These are phyloP conservation scores for Saccharomyces mikatae DNA, from an alignment of 805 yeast genomes.

Conservation along the genomic window DNA sequence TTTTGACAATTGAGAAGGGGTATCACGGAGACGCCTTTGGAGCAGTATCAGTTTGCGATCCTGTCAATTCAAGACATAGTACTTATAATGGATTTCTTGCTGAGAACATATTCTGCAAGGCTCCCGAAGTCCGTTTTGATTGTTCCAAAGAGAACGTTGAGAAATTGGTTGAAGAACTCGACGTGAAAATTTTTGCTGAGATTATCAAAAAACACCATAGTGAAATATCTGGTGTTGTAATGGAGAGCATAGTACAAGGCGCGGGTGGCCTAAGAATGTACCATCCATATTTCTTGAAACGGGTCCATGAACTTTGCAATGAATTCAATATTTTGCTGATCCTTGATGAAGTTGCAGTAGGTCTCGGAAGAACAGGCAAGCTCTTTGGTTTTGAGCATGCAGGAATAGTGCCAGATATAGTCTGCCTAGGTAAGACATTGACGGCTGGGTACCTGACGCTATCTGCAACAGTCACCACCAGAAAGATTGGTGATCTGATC, in stretches of 20 bases:
- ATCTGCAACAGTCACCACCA: slow-evolving; percentile 18
- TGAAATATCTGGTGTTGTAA: slow-evolving; percentile 31
- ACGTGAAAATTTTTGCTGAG: background rate
- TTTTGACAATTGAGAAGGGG: slow-evolving; percentile 30
- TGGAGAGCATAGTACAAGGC: slow-evolving; percentile 35
- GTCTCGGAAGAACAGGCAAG: slow-evolving; percentile 31
- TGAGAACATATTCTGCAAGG: slow-evolving; percentile 22
- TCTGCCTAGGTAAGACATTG: slow-evolving; percentile 22
- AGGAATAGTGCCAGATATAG: slow-evolving; percentile 22
- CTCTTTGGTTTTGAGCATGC: slow-evolving; percentile 32
- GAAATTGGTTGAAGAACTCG: background rate
- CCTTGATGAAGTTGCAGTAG: slow-evolving; percentile 34
- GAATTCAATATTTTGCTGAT: slow-evolving; percentile 21
- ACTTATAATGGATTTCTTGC: slow-evolving; percentile 27
- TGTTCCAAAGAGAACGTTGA: background rate
- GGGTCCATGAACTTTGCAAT: slow-evolving; percentile 29
- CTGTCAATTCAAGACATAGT: slow-evolving; percentile 30
- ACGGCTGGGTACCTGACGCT: slow-evolving; percentile 24
- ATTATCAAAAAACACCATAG: slow-evolving; percentile 22
- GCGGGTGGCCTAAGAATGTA: slow-evolving; percentile 35
- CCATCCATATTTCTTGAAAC: slow-evolving; percentile 27
- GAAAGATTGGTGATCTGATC: slow-evolving; percentile 13
- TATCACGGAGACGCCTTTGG: slow-evolving; percentile 36
- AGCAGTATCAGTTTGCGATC: slow-evolving; percentile 33
- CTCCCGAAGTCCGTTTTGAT: slow-evolving; percentile 13